These are phyloP conservation scores for Tubosaeta sp. DNA, from an alignment of 768 basidiomycete genomes.

Conservation along the genomic window DNA sequence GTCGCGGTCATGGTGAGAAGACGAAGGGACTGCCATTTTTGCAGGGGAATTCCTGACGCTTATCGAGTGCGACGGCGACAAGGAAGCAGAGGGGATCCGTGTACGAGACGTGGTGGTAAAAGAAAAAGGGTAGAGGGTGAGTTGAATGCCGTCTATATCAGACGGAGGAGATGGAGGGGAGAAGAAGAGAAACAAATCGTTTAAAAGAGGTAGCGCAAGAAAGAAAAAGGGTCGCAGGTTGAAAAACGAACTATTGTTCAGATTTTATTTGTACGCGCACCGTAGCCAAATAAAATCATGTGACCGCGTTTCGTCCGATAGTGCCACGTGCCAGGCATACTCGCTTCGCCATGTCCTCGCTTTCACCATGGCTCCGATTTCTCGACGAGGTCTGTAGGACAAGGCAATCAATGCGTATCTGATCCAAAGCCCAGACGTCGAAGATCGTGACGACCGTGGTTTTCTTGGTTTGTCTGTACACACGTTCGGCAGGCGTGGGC, in stretches of 20 bases:
- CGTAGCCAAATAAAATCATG: slow-evolving; percentile 30
- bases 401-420: not conserved
- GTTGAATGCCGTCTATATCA: slow-evolving; percentile 14
- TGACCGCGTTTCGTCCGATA: slow-evolving; percentile 27
- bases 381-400: slow-evolving; percentile 28
- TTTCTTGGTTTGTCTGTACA: slow-evolving; percentile 48
- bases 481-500: slow-evolving; percentile 55
- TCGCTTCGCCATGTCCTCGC: not conserved
- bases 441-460: slow-evolving; percentile 50
- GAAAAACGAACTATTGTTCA: slow-evolving; percentile 29
- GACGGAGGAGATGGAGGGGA: slow-evolving; percentile 15
- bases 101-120: slow-evolving; percentile 62
- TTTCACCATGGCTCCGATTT: slow-evolving; percentile 27
- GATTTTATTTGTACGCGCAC: slow-evolving; percentile 28
- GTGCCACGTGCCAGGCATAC: slow-evolving; percentile 9
- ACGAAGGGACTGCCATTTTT: slow-evolving; percentile 84
- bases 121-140: slow-evolving; percentile 5
- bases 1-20: slow-evolving; percentile 68
- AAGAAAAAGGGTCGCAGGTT: slow-evolving; percentile 1
- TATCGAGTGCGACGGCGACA: slow-evolving; percentile 66
- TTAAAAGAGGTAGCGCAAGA: slow-evolving; percentile 16
- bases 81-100: slow-evolving; percentile 59
- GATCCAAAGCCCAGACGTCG: slow-evolving; percentile 47
- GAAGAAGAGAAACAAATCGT: slow-evolving; percentile 10
- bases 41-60: slow-evolving; percentile 47